These are phyloP conservation scores for Spinacia oleracea DNA, from an alignment of 179 eudicot genomes.

Conservation along the genomic window DNA sequence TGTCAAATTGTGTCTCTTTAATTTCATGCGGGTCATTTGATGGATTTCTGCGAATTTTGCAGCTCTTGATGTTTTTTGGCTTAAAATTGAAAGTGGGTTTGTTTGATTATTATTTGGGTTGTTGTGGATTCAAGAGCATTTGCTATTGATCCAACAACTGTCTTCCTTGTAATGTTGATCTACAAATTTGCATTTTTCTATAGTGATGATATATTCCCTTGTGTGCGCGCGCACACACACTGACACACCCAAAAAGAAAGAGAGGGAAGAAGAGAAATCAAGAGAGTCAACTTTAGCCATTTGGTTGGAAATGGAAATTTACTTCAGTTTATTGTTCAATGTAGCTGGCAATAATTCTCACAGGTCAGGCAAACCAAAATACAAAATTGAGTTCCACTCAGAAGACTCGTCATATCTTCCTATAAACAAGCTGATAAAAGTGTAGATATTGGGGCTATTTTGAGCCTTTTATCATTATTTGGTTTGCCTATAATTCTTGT, in stretches of 20 bases:
- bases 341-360: slow-evolving; percentile 60
- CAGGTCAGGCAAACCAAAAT: slow-evolving; percentile 80
- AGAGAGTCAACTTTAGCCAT: neutral
- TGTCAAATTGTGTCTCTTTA: too few species aligned
- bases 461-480: neutral
- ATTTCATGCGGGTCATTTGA: too few species aligned
- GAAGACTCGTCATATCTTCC: slow-evolving; percentile 75
- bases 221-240: too few species aligned
- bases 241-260: neutral
- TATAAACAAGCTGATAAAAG: slow-evolving; percentile 44
- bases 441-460: neutral
- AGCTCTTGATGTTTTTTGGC: too few species aligned
- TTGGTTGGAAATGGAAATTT: neutral
- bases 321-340: neutral
- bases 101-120: too few species aligned
- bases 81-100: too few species aligned
- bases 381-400: slow-evolving; percentile 74
- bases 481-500: neutral
- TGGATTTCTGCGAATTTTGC: too few species aligned
- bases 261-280: neutral
- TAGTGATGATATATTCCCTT: too few species aligned
- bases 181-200: neutral
- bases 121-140: too few species aligned
- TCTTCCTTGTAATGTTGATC: too few species aligned
- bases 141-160: too few species aligned